Evolutionary conservation across 2,329 filamentous ascomycete genomes (phyloP).

Genomic region (Cladorrhinum sp.): DNA sequence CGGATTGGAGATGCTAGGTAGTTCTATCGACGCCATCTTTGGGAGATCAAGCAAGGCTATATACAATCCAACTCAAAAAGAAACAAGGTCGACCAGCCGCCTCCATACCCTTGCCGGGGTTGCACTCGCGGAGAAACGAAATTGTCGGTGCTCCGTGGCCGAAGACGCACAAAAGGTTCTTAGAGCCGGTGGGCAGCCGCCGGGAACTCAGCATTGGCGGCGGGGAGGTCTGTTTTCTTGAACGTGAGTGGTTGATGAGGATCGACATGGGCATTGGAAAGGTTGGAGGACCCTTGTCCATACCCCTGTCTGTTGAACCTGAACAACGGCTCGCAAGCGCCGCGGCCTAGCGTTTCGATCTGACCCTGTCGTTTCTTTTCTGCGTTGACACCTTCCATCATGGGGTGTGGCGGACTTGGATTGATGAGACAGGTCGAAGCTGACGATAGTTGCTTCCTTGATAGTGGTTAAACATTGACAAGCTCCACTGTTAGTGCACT

Average conservation of each 20-base stretch:
- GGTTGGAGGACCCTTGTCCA: constrained; percentile 13
- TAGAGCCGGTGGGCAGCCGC: constrained; percentile 24
- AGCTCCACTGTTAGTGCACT: no score
- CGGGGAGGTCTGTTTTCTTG: constrained; percentile 15
- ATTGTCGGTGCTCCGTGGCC: constrained; percentile 1
- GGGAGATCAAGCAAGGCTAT: constrained; percentile 18
- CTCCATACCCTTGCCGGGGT: constrained; percentile 8
- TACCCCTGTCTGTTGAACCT: constrained; percentile 19
- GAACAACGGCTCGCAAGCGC: constrained; percentile 25
- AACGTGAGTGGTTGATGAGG: constrained; percentile 16
- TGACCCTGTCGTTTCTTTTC: background rate
- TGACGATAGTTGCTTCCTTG: background rate
- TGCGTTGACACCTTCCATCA: background rate
- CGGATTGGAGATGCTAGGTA: constrained; percentile 15
- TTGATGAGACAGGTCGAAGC: background rate
- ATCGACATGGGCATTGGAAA: constrained; percentile 19
- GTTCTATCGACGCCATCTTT: constrained; percentile 10
- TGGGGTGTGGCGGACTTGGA: background rate
- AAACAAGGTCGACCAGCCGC: constrained; percentile 11
- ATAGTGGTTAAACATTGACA: no score
- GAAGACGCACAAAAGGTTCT: constrained; percentile 13
- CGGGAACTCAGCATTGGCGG: constrained; percentile 19
- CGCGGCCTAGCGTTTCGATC: constrained; percentile 15
- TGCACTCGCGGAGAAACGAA: background rate
- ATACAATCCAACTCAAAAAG: constrained; percentile 14